Evolutionary conservation across 805 yeast genomes (phyloP), one percentile per base, ranked within the genome.

Genomic region (Sugiyamaella qingdaonensis): DNA sequence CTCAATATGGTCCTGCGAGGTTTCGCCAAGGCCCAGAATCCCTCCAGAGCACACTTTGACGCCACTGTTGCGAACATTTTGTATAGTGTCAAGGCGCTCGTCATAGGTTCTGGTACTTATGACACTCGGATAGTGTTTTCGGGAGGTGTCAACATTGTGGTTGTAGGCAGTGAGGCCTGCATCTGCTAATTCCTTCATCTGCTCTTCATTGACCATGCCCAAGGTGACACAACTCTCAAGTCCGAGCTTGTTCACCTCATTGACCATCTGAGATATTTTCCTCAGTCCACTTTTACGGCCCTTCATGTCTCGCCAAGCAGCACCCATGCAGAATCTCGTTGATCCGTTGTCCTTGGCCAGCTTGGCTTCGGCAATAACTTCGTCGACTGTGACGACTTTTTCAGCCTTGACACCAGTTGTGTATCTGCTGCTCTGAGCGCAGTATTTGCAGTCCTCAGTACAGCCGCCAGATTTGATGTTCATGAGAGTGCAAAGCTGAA

Each of bases 271-370:
- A 24, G 79, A 71, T 53, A 86, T 84, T 56, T 73, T 78, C 54
- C 76, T 78, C 56, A 86, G 64, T 0, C 85, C 88, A 14, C 81
- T 77, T 66, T 84, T 86, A 47, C 94, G 73, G 14, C 94, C 92
- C 47, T 73, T 72, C 94, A 86, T 86, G 56, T 85, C 92, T 65
- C 94, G 77, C 94, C 92, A 87, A 1, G 94, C 94, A 10, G 92
- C 88, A 46, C 94, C 94, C 82, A 86, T 79, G 64, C 94, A 86
- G 64, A 86, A 86, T 58, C 94, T 73, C 0, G 94, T 86, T 1
- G 86, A 78, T 0, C 92, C 92, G 58, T 85, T 85, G 4, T 61
- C 71, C 60, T 84, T 82, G 10, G 94, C 91, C 49, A 75, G 76
- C 51, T 68, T 71, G 1, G 94, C 94, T 32, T 80, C 84, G 48